Evolutionary conservation across 164 flowering plant species (phyloP), one percentile per base, ranked within the genome.

Genomic region (Protea cynaroides): DNA sequence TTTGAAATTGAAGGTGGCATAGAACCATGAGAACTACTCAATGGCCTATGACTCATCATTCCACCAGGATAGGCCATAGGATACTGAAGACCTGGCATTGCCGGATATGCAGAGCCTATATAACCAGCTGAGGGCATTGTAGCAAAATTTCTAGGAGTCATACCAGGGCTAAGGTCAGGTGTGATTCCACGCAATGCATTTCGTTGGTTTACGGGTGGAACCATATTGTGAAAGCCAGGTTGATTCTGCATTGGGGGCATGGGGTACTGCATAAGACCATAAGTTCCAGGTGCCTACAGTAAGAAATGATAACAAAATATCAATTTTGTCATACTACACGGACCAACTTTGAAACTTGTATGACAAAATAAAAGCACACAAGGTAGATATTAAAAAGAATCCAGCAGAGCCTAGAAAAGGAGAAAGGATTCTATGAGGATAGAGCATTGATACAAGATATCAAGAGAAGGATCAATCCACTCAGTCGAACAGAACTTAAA

Each of bases 211-310:
- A 81, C 71, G n/a, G 81, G 71, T 71, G 93, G 84, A 71, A 83
- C 68, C 77, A 92, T 71, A 72, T 83, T 84, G 52, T 80, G 93
- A 68, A 79, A 90, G 37, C 84, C 82, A 58, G 75, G 84, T 61
- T 87, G 99, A 74, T 83, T 92, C 76, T 88, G 99, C 79, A 89
- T 64, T 22, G 83, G 80, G 55, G 91, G 92, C 62, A 84, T 56
- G 61, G 90, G 92, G 71, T 89, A 91, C 66, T 75, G 97, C 94
- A 92, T 79, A 63, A 87, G 81, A 21, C 99, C 97, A 69, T 88
- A 95, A 64, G 83, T 62, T 76, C 98, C 98, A 66, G 99, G 84
- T 71, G 87, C 83, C 99, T 95, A 70, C 56, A 76, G 57, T 74
- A 38, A 66, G 66, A 72, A 13, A 54, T 38, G 36, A 49, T 23